Conservation (phyloP, 78 protist species). For the Paratrimastix pyriformis region DNA sequence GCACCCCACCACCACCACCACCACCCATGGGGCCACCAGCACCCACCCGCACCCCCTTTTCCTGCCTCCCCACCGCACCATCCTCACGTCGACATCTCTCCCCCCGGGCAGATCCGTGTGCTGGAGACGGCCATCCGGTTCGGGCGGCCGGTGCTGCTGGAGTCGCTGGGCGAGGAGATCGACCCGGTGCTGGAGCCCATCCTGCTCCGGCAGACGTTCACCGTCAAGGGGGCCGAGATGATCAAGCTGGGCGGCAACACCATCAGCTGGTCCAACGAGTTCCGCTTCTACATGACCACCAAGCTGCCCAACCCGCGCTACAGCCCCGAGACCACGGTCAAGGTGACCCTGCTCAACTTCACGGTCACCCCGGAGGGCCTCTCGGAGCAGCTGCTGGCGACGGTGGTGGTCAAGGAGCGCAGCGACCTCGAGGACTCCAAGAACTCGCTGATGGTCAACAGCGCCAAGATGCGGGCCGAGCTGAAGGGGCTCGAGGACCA, state of each 20-base stretch:
- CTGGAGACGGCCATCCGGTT: constrained; percentile 59
- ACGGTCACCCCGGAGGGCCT: constrained; percentile 62
- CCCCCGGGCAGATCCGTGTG: constrained; percentile 32
- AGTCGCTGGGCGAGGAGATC: constrained; percentile 63
- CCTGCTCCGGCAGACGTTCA: constrained; percentile 53
- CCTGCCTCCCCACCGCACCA: too few relatives aligned
- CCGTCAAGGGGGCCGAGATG: constrained; percentile 25
- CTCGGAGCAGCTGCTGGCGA: constrained; percentile 67
- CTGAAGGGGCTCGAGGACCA: constrained; percentile 57
- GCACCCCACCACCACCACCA: too few relatives aligned
- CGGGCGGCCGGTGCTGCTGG: constrained; percentile 67
- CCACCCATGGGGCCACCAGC: too few relatives aligned
- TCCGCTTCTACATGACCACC: constrained; percentile 70
- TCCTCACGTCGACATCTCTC: constrained; percentile 47
- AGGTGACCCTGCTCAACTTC: constrained; percentile 70
- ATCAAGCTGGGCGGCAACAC: constrained; percentile 66
- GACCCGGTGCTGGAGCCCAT: constrained; percentile 77
- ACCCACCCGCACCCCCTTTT: too few relatives aligned
- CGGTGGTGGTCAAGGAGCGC: constrained; percentile 57
- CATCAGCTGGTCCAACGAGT: constrained; percentile 58
- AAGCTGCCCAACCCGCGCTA: constrained; percentile 76
- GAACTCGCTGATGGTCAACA: constrained; percentile 34
- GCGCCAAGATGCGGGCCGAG: constrained; percentile 49
- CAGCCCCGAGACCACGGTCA: constrained; percentile 61
- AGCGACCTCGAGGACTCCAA: constrained; percentile 65